Evolutionary conservation across 805 yeast genomes (phyloP).

Genomic region (Blastobotrys muscicola): DNA sequence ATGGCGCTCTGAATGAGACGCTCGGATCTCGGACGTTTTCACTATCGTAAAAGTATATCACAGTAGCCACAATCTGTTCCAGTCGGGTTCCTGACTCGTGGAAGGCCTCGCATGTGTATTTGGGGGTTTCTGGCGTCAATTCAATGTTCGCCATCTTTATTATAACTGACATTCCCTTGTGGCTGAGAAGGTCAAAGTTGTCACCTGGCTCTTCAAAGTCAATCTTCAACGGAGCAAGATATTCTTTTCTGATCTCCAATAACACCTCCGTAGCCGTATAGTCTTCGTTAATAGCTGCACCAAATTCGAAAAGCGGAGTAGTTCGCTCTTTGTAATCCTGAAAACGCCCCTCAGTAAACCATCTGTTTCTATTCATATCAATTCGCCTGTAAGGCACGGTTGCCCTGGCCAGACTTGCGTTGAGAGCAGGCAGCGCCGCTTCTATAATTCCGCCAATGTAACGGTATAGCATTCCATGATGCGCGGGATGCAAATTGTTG

Average conservation of each 20-base stretch:
- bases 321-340: no score
- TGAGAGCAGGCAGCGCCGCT: slow-evolving; percentile 27
- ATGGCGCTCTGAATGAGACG: slow-evolving; percentile 23
- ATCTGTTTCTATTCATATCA: no score
- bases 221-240: not conserved
- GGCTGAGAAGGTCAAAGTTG: no score
- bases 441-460: slow-evolving; percentile 28
- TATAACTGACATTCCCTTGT: slow-evolving; percentile 27
- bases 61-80: slow-evolving; percentile 36
- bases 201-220: not conserved
- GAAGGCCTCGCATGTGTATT: slow-evolving; percentile 35
- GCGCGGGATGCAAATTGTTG: slow-evolving; percentile 33
- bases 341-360: no score
- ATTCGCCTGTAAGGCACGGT: not conserved
- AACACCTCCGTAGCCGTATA: no score
- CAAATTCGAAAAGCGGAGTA: no score
- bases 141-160: slow-evolving; percentile 34
- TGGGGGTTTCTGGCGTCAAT: slow-evolving; percentile 33
- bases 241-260: not conserved
- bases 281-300: no score
- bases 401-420: slow-evolving; percentile 20
- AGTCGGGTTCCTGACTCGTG: slow-evolving; percentile 35
- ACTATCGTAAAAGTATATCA: slow-evolving; percentile 33
- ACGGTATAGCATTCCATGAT: slow-evolving; percentile 22
- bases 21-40: slow-evolving; percentile 32